Evolutionary conservation across 1,284 basidiomycete species (phyloP).

Genomic region (Limonomyces culmigenus): DNA sequence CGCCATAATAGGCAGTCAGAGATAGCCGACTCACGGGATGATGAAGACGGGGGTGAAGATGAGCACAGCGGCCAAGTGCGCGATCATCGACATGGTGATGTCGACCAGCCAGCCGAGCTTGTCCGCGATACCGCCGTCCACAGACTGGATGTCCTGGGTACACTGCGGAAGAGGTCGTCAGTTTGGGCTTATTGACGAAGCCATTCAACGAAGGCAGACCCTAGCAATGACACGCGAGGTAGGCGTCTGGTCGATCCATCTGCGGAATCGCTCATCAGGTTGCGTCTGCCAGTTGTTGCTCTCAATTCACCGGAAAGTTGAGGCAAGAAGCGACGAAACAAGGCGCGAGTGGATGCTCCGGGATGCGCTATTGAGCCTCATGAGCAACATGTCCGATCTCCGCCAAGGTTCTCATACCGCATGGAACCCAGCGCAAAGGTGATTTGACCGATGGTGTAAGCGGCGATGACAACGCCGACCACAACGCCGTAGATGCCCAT

Average conservation of each 20-base stretch:
- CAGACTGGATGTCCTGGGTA: slow-evolving; percentile 36
- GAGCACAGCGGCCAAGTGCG: slow-evolving; percentile 26
- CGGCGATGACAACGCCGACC: no score
- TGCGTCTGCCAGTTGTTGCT: no score
- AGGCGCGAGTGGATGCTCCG: slow-evolving; percentile 37
- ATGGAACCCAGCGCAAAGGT: neutral
- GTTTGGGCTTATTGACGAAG: no score
- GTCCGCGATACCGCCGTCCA: slow-evolving; percentile 16
- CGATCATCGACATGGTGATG: slow-evolving; percentile 15
- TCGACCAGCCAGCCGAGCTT: slow-evolving; percentile 12
- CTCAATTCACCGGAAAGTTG: slow-evolving; percentile 22
- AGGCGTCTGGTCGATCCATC: slow-evolving; percentile 40
- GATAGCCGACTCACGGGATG: no score
- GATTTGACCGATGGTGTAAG: neutral
- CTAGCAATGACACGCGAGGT: slow-evolving; percentile 39
- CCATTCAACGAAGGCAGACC: no score
- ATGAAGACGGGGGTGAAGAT: slow-evolving; percentile 26
- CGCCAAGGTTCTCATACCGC: no score
- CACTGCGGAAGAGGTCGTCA: no score
- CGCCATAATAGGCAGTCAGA: no score
- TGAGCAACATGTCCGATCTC: slow-evolving; percentile 21
- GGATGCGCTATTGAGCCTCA: slow-evolving; percentile 31
- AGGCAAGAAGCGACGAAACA: slow-evolving; percentile 35
- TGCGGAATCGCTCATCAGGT: neutral
- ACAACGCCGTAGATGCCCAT: no score